A percentile compares a stretch with the other conserved stretches of the same genome.
phyloP scores from a whole-genome alignment of 2,329 filamentous ascomycete species.

The Ceratocystiopsis sp. region DNA sequence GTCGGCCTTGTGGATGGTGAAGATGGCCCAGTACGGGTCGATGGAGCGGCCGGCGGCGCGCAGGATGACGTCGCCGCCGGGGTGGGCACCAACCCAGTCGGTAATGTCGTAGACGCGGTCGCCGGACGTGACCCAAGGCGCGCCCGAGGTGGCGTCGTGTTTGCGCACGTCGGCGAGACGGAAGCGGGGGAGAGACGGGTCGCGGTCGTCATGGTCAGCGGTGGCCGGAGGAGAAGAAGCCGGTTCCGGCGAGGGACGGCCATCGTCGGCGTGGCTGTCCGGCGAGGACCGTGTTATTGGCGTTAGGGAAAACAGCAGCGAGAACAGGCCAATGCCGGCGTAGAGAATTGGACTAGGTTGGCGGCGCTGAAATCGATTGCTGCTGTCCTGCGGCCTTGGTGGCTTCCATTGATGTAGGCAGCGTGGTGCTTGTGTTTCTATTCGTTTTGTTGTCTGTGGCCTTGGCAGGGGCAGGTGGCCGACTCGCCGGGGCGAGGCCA shows the following conservation, averaged over 20 bases:
- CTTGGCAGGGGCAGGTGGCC: no score
- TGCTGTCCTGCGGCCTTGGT: no score
- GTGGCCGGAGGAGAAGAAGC: neutral
- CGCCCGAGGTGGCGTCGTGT: slow-evolving; percentile 8
- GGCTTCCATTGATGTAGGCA: no score
- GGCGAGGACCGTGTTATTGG: neutral
- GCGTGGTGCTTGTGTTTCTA: no score
- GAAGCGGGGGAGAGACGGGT: slow-evolving; percentile 10
- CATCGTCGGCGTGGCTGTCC: neutral
- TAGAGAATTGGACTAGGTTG: neutral
- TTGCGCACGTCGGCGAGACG: slow-evolving; percentile 11
- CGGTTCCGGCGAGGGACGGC: no score
- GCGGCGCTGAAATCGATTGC: no score
- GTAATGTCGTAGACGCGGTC: slow-evolving; percentile 56
- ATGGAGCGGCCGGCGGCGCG: slow-evolving; percentile 46
- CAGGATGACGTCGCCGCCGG: slow-evolving; percentile 51
- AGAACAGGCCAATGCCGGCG: slow-evolving; percentile 4
- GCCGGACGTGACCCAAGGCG: slow-evolving; percentile 46
- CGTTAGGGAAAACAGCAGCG: slow-evolving; percentile 4
- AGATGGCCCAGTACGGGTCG: slow-evolving; percentile 55
- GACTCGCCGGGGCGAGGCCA: no score
- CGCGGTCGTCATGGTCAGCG: slow-evolving; percentile 8
- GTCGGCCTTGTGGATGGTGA: slow-evolving; percentile 48
- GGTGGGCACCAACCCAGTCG: slow-evolving; percentile 48
- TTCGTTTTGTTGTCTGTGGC: no score